Conservation (phyloP, 257 asterid genomes). For the Misopates orontium region DNA sequence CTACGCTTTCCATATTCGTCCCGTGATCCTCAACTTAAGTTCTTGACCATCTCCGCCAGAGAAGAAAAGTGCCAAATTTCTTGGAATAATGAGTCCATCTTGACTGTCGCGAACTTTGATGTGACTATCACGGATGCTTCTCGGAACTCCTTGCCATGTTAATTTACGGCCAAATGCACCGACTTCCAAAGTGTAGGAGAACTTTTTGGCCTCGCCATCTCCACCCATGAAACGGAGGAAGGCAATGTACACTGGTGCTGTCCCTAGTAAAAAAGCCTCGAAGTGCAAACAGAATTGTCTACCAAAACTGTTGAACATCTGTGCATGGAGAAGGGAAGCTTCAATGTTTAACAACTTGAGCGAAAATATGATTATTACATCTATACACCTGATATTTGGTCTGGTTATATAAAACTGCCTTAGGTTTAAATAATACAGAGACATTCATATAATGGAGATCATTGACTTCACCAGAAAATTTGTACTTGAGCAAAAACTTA, state of each 20-base stretch:
- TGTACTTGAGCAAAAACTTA: background rate
- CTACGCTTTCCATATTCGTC: conserved; percentile 77
- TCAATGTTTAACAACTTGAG: background rate
- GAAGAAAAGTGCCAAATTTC: conserved; percentile 70
- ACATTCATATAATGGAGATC: background rate
- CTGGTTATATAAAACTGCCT: too few species aligned
- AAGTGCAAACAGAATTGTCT: conserved; percentile 80
- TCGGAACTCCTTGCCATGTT: conserved; percentile 84
- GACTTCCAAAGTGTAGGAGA: conserved; percentile 73
- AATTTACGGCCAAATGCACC: conserved; percentile 71
- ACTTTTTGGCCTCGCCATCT: conserved; percentile 65
- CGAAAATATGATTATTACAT: too few species aligned
- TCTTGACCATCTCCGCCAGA: conserved; percentile 66
- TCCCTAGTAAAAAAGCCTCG: conserved; percentile 75
- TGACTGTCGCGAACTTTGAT: conserved; percentile 70
- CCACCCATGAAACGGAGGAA: conserved; percentile 91
- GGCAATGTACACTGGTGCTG: conserved; percentile 81
- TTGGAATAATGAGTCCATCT: conserved; percentile 75
- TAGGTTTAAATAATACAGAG: too few species aligned
- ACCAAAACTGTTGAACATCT: conserved; percentile 89
- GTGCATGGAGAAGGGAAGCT: conserved; percentile 27
- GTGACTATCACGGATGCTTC: conserved; percentile 83
- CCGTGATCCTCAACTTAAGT: conserved; percentile 75
- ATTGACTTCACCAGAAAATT: background rate
- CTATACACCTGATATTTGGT: too few species aligned